Percentiles rank a stretch among this genome's conserved stretches.
phyloP scores from a whole-genome alignment of 2,329 filamentous ascomycete genomes.

The Clarireedia homoeocarpa region DNA sequence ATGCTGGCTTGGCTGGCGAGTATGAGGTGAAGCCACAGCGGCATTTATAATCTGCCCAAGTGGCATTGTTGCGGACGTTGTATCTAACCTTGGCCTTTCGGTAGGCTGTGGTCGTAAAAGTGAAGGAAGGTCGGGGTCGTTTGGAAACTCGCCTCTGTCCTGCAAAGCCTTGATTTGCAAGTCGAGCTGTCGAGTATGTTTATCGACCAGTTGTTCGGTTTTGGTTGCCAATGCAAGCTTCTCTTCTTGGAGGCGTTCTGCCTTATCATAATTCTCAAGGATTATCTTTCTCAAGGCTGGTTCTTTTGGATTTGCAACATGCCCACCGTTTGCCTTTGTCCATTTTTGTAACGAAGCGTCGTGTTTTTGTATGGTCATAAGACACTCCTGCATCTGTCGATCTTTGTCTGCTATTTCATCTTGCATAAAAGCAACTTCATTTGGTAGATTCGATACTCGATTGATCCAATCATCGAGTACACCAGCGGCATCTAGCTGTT shows the following conservation, averaged over 20 bases:
- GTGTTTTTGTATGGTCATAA: constrained; percentile 60
- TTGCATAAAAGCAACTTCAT: constrained; percentile 75
- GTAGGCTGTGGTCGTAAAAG: constrained; percentile 51
- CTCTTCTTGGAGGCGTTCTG: constrained; percentile 64
- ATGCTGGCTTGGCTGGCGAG: constrained; percentile 26
- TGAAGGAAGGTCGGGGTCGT: constrained; percentile 53
- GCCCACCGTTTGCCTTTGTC: constrained; percentile 69
- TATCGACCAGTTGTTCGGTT: constrained; percentile 50
- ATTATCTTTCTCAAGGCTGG: constrained; percentile 59
- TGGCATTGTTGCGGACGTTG: constrained; percentile 17
- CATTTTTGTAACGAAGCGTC: constrained; percentile 74
- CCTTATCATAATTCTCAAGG: constrained; percentile 57
- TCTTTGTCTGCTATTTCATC: constrained; percentile 81
- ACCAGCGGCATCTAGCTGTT: constrained; percentile 55
- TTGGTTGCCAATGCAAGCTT: constrained; percentile 66
- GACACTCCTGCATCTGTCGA: constrained; percentile 59
- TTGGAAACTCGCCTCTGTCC: constrained; percentile 45
- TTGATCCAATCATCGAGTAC: constrained; percentile 75
- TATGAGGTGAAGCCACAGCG: constrained; percentile 14
- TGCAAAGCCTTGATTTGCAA: constrained; percentile 53
- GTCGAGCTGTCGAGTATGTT: constrained; percentile 56
- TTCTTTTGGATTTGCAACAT: constrained; percentile 69
- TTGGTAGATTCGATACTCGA: constrained; percentile 68
- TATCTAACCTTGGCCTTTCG: constrained; percentile 30
- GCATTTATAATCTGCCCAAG: constrained; percentile 21